A percentile compares a stretch with the other conserved stretches of the same genome.
Conservation (phyloP, 345 rosid genomes). For the Ailanthus altissimus region DNA sequence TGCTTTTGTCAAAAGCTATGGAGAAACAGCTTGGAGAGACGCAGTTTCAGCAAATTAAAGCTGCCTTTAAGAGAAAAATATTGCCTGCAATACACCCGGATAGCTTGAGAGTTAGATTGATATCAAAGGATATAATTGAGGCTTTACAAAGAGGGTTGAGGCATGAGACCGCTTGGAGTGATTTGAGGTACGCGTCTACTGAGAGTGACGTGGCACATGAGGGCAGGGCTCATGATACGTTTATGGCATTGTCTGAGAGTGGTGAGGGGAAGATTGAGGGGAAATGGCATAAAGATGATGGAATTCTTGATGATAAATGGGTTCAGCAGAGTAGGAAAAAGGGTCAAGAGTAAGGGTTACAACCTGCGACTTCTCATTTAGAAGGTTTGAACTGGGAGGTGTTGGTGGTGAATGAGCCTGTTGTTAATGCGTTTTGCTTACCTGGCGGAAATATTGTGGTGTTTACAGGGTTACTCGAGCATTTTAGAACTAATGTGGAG, state of each 20-base stretch:
- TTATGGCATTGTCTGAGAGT: constrained; percentile 41
- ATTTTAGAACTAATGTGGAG: constrained; percentile 76
- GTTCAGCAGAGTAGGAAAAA: constrained; percentile 69
- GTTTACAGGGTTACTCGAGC: constrained; percentile 78
- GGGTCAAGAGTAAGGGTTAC: constrained; percentile 45
- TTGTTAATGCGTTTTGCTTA: constrained; percentile 78
- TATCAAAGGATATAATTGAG: constrained; percentile 68
- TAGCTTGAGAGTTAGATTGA: constrained; percentile 68
- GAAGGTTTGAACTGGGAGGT: constrained; percentile 92
- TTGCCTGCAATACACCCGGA: constrained; percentile 85
- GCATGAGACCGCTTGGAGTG: constrained; percentile 70
- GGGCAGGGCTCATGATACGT: constrained; percentile 40
- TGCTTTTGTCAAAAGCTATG: constrained; percentile 62
- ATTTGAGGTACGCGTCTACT: constrained; percentile 62
- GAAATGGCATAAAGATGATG: constrained; percentile 69
- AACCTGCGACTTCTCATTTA: constrained; percentile 58
- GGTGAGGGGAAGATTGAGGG: constrained; percentile 33
- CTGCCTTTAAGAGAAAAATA: constrained; percentile 59
- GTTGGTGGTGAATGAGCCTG: constrained; percentile 75
- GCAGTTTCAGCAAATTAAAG: constrained; percentile 64
- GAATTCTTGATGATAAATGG: constrained; percentile 90
- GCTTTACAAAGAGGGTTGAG: constrained; percentile 83
- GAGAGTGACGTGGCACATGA: constrained; percentile 36
- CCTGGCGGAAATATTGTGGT: constrained; percentile 96
- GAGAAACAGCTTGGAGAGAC: constrained; percentile 72